Evolutionary conservation across 768 basidiomycete genomes (phyloP).

Genomic region (Clitopilus passeckerianus): DNA sequence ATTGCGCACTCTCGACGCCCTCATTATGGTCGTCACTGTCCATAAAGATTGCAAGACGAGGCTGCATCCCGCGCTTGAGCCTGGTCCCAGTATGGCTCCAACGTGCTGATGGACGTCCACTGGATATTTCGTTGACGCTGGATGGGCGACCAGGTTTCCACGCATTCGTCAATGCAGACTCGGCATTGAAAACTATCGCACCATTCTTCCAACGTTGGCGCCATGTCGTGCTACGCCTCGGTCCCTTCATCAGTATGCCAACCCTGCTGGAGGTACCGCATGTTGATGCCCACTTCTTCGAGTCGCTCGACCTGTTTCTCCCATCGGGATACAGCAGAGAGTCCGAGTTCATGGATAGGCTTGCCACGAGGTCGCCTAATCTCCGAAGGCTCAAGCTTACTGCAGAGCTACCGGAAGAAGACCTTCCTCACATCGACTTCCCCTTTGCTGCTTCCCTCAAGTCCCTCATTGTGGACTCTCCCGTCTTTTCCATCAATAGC

Average conservation of each 20-base stretch:
- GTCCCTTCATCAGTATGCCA: slow-evolving; percentile 3
- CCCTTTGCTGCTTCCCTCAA: slow-evolving; percentile 3
- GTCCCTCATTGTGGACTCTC: background rate
- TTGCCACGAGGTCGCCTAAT: slow-evolving; percentile 1
- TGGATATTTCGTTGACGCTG: slow-evolving; percentile 2
- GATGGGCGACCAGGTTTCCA: slow-evolving; percentile 2
- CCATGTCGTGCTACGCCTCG: background rate
- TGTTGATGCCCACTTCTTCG: background rate
- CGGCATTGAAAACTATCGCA: background rate
- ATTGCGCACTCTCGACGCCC: slow-evolving; percentile 6
- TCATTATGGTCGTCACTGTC: slow-evolving; percentile 10
- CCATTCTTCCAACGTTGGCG: slow-evolving; percentile 5
- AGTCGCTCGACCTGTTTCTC: slow-evolving; percentile 1
- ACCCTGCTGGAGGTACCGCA: background rate
- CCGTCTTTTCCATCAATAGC: slow-evolving; percentile 3
- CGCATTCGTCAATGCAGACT: slow-evolving; percentile 4
- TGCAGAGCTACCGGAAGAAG: slow-evolving; percentile 2
- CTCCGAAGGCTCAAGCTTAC: background rate
- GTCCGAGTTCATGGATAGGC: background rate
- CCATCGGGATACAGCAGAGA: background rate
- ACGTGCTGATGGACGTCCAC: slow-evolving; percentile 1
- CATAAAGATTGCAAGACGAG: slow-evolving; percentile 2
- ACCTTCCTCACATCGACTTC: slow-evolving; percentile 1
- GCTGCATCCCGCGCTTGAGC: slow-evolving; percentile 1
- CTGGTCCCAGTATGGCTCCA: slow-evolving; percentile 3